A percentile compares a stretch with the other conserved stretches of the same genome.
Conservation (phyloP, 306 rosid genomes). For the Purshia tridentata region DNA sequence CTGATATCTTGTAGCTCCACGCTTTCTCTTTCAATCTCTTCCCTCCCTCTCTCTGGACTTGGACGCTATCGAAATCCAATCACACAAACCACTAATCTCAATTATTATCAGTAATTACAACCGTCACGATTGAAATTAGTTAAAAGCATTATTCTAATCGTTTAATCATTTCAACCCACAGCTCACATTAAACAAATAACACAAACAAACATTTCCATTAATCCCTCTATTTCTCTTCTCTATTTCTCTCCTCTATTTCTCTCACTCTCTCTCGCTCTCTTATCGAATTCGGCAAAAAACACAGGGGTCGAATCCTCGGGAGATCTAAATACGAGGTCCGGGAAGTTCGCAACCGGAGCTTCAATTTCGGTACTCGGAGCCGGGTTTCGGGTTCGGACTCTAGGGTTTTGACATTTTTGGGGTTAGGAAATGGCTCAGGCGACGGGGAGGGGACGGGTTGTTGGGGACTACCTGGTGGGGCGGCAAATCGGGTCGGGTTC, state of each 20-base stretch:
- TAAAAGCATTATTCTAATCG: not conserved
- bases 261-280: not conserved
- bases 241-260: not conserved
- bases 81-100: slow-evolving; percentile 12
- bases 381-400: slow-evolving; percentile 29
- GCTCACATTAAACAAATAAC: not conserved
- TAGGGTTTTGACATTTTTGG: slow-evolving; percentile 35
- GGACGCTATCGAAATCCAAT: slow-evolving; percentile 13
- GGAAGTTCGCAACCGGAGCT: slow-evolving; percentile 21
- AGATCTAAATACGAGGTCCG: slow-evolving; percentile 19
- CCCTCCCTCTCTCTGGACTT: slow-evolving; percentile 14
- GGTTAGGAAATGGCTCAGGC: slow-evolving; percentile 58
- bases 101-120: slow-evolving; percentile 24
- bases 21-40: not conserved
- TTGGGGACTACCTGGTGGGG: slow-evolving; percentile 78
- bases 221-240: not conserved
- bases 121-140: not conserved
- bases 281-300: slow-evolving; percentile 4
- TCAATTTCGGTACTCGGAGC: slow-evolving; percentile 21
- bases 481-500: slow-evolving; percentile 93
- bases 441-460: slow-evolving; percentile 56
- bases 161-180: not conserved
- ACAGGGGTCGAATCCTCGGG: slow-evolving; percentile 27
- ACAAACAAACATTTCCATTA: not conserved
- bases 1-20: not conserved